A percentile compares a stretch with the other conserved stretches of the same genome.
phyloP scores from a whole-genome alignment of 768 basidiomycete genomes.

The Lactifluus rugatus region DNA sequence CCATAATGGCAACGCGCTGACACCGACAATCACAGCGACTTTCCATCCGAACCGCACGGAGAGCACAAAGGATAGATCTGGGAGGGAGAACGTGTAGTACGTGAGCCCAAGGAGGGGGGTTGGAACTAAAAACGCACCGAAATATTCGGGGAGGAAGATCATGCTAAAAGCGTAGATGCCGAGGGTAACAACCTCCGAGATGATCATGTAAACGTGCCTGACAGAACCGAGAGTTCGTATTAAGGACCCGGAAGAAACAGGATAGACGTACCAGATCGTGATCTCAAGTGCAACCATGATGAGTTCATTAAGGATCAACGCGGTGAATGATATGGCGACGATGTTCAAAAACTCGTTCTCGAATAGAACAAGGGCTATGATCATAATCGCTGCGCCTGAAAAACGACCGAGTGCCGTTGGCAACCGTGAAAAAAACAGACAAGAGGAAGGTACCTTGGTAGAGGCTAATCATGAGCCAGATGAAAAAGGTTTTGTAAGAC shows the following conservation, averaged over 20 bases:
- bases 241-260: background rate
- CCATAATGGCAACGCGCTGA: conserved; percentile 88
- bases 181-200: conserved; percentile 83
- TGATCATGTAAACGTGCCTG: conserved; percentile 93
- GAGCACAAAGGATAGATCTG: conserved; percentile 89
- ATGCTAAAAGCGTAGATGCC: conserved; percentile 86
- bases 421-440: background rate
- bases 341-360: conserved; percentile 98
- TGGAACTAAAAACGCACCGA: conserved; percentile 49
- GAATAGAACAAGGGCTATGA: conserved; percentile 90
- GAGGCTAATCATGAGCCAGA: conserved; percentile 94
- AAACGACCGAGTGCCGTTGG: background rate
- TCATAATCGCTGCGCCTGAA: conserved; percentile 94
- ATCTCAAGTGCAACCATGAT: conserved; percentile 99
- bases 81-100: background rate
- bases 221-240: background rate
- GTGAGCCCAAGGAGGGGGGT: background rate
- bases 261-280: conserved; percentile 68
- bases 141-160: conserved; percentile 90
- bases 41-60: conserved; percentile 88
- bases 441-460: conserved; percentile 66
- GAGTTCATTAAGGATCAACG: conserved; percentile 90
- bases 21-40: conserved; percentile 86
- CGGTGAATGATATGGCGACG: conserved; percentile 96
- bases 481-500: conserved; percentile 97